phyloP scores from a whole-genome alignment of 768 basidiomycete species.

The Neoboletus magnificus region DNA sequence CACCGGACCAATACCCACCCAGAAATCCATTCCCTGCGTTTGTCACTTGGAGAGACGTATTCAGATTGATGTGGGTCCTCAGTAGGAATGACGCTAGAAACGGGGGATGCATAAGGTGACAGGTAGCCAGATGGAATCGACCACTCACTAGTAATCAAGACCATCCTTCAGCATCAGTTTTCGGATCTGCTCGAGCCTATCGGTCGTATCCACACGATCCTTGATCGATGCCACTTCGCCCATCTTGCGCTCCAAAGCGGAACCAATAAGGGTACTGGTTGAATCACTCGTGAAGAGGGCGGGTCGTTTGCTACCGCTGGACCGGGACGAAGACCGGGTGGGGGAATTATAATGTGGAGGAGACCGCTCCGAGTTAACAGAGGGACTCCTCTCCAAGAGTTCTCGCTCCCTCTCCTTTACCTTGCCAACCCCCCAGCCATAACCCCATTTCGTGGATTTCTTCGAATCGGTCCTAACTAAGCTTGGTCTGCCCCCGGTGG shows the following conservation, averaged over 20 bases:
- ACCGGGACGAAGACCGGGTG: slow-evolving; percentile 39
- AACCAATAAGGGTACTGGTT: slow-evolving; percentile 70
- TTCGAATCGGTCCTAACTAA: slow-evolving; percentile 57
- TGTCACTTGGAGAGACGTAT: slow-evolving; percentile 73
- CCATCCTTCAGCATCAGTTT: slow-evolving; percentile 63
- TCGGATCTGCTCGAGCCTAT: slow-evolving; percentile 58
- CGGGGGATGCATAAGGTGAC: slow-evolving; percentile 7
- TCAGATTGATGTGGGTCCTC: slow-evolving; percentile 86
- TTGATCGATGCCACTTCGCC: slow-evolving; percentile 56
- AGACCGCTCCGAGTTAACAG: slow-evolving; percentile 38
- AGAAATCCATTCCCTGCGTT: slow-evolving; percentile 73
- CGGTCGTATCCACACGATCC: slow-evolving; percentile 54
- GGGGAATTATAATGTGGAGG: slow-evolving; percentile 32
- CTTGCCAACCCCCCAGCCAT: slow-evolving; percentile 66
- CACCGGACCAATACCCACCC: slow-evolving; percentile 52
- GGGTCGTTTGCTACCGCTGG: slow-evolving; percentile 40
- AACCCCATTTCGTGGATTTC: slow-evolving; percentile 60
- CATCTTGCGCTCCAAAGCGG: slow-evolving; percentile 66
- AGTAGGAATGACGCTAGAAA: slow-evolving; percentile 63
- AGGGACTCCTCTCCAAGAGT: slow-evolving; percentile 31
- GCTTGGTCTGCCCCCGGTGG: slow-evolving; percentile 34
- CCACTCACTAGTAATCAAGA: slow-evolving; percentile 72
- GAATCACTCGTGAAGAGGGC: slow-evolving; percentile 57
- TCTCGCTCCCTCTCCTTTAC: slow-evolving; percentile 44
- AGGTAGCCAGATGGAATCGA: neutral